Evolutionary conservation across 768 basidiomycete genomes (phyloP), one percentile per base, ranked within the genome.

Genomic region (Leccinum disarticulatum): DNA sequence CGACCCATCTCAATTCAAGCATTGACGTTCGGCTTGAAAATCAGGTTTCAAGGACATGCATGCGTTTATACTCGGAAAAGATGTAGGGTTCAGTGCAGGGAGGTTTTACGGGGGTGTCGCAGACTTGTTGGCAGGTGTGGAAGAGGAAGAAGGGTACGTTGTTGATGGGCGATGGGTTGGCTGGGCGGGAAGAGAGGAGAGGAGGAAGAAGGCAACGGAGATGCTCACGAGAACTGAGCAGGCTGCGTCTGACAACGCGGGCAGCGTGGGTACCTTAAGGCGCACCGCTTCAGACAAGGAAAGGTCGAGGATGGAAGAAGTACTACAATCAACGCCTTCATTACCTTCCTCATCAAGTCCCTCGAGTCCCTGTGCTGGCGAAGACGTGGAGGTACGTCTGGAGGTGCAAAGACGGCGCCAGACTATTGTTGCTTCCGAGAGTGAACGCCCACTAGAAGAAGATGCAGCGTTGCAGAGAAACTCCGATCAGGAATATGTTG

Each of bases 61-160:
- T 83, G 89, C 93, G 0, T 87, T 90, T 67, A 90, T 95, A 74
- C 86, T 84, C 65, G 97, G 95, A 11, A 88, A 86, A 57, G 88
- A 93, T 62, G 93, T 98, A 69, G 85, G 89, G 59, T 98, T 97
- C 79, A 88, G 88, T 58, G 93, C 94, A 3, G 91, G 89, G 22
- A 92, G 90, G 9, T 98, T 98, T 73, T 98, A 96, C 69, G 83
- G 93, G 6, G 87, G 90, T 43, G 83, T 94, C 48, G 89, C 81
- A 7, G 90, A 93, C 70, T 82, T 89, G 76, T 76, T 94, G 28
- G 90, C 92, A 3, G 80, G 82, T 9, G 85, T 87, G 54, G 92
- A 91, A 28, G 92, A 93, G 67, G 84, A 84, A 1, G 79, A 80
- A 60, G 70, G 69, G 10, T 65, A 65, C 25, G 58, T 67, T 30